These are phyloP conservation scores for Trichoderma gamsii DNA, from an alignment of 495 filamentous ascomycete species.

Conservation along the genomic window DNA sequence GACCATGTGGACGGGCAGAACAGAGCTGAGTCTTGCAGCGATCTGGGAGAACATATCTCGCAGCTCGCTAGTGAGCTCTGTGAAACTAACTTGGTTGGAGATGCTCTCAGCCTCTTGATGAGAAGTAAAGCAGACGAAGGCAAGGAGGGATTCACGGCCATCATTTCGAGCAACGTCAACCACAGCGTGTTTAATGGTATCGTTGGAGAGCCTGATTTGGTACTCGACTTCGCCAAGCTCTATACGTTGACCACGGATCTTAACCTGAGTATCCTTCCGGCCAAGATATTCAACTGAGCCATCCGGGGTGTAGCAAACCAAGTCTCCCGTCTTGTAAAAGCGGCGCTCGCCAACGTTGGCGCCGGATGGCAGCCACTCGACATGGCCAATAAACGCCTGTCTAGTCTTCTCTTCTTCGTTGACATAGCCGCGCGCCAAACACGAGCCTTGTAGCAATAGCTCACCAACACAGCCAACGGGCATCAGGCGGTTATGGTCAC, in stretches of 20 bases:
- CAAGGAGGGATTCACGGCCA: slow-evolving; percentile 29
- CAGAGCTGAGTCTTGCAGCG: slow-evolving; percentile 55
- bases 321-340: slow-evolving; percentile 42
- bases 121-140: slow-evolving; percentile 19
- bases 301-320: slow-evolving; percentile 38
- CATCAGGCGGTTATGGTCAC: slow-evolving; percentile 50
- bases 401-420: slow-evolving; percentile 28
- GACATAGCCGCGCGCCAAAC: slow-evolving; percentile 35
- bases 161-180: slow-evolving; percentile 21
- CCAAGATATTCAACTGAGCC: slow-evolving; percentile 20
- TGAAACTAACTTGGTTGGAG: slow-evolving; percentile 30
- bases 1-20: slow-evolving; percentile 21
- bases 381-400: slow-evolving; percentile 32
- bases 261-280: slow-evolving; percentile 27
- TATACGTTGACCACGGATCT: slow-evolving; percentile 28
- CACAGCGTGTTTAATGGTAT: slow-evolving; percentile 9
- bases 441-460: slow-evolving; percentile 62
- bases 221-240: slow-evolving; percentile 28
- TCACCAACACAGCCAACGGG: slow-evolving; percentile 68
- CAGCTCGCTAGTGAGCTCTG: slow-evolving; percentile 60
- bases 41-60: slow-evolving; percentile 62
- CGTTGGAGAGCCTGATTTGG: background rate
- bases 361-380: slow-evolving; percentile 31
- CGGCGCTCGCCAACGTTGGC: background rate
- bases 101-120: background rate